Conservation (phyloP, 169 alveolate genomes). For the Eimeria sp. region DNA sequence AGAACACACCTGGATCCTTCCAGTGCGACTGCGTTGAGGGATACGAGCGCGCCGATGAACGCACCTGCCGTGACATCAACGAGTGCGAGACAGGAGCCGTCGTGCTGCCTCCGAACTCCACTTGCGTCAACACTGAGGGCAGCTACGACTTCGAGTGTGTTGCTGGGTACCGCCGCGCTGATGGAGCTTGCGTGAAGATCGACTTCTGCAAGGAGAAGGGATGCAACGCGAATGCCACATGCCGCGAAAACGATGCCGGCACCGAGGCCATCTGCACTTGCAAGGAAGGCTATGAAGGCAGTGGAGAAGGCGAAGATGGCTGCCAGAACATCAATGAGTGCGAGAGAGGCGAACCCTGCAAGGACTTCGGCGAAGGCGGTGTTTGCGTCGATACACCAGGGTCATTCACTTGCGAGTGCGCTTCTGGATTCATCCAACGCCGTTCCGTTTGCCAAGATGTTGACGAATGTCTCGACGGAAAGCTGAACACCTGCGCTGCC, state of each 20-base stretch:
- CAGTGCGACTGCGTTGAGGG: constrained; percentile 85
- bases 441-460: constrained; percentile 80
- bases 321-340: constrained; percentile 81
- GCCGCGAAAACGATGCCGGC: constrained; percentile 85
- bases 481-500: constrained; percentile 79
- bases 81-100: constrained; percentile 75
- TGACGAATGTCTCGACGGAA: constrained; percentile 84
- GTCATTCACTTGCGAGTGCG: constrained; percentile 84
- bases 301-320: constrained; percentile 65
- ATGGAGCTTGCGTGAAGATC: constrained; percentile 68
- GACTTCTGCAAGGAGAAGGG: constrained; percentile 76
- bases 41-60: constrained; percentile 6
- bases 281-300: constrained; percentile 78
- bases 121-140: constrained; percentile 72
- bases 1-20: constrained; percentile 83
- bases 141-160: constrained; percentile 67
- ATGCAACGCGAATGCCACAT: constrained; percentile 58
- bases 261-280: constrained; percentile 86
- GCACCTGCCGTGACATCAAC: constrained; percentile 51
- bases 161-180: constrained; percentile 42
- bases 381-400: constrained; percentile 86
- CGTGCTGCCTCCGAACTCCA: constrained; percentile 23
- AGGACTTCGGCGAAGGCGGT: constrained; percentile 40
- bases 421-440: constrained; percentile 73
- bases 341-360: background rate